These are phyloP conservation scores for Suhomyces terraborum DNA, from an alignment of 1,139 yeast species.

Conservation along the genomic window DNA sequence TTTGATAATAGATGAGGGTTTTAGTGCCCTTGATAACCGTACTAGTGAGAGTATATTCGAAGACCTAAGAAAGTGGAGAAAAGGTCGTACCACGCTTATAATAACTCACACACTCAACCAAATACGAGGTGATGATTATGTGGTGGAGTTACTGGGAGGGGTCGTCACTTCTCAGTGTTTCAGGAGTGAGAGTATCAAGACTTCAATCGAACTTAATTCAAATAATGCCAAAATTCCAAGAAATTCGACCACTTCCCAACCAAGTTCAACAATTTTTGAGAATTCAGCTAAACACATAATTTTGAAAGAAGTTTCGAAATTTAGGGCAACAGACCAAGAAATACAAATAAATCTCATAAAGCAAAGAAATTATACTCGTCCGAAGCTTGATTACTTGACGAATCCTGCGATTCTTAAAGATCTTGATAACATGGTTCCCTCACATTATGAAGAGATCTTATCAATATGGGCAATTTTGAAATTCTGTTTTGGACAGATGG, in stretches of 20 bases:
- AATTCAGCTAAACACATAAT: too few species aligned
- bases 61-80: slow-evolving; percentile 61
- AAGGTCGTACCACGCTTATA: slow-evolving; percentile 70
- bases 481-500: slow-evolving; percentile 36
- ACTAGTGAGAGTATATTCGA: slow-evolving; percentile 48
- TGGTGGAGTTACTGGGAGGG: slow-evolving; percentile 63
- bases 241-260: too few species aligned
- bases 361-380: too few species aligned
- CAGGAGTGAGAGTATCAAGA: too few species aligned
- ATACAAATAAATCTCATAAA: too few species aligned
- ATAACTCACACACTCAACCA: slow-evolving; percentile 75
- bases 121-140: slow-evolving; percentile 55
- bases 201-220: too few species aligned
- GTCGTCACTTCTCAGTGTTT: slow-evolving; percentile 34
- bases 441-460: slow-evolving; percentile 16
- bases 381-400: slow-evolving; percentile 20
- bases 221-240: too few species aligned
- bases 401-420: slow-evolving; percentile 30
- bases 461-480: slow-evolving; percentile 38
- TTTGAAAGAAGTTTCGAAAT: too few species aligned
- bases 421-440: slow-evolving; percentile 19
- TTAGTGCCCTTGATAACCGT: slow-evolving; percentile 71
- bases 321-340: too few species aligned
- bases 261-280: too few species aligned
- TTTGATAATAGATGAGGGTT: slow-evolving; percentile 79